A percentile compares a stretch with the other conserved stretches of the same genome.
phyloP scores from a whole-genome alignment of 306 rosid genomes.

The Phaseolus lunatus region DNA sequence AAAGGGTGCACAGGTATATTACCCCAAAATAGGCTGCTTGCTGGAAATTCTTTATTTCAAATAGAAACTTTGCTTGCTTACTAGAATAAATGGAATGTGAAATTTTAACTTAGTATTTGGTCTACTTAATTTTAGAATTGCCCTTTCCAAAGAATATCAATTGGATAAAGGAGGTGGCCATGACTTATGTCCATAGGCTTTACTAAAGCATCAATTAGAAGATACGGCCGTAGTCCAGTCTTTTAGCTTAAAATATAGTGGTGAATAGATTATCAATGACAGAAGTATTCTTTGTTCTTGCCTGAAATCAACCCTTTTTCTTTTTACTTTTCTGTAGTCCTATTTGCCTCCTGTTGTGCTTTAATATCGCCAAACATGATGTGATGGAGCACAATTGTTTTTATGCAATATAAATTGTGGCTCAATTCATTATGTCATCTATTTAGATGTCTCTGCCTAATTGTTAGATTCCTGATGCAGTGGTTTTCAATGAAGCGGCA shows the following conservation, averaged over 20 bases:
- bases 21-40: background rate
- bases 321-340: background rate
- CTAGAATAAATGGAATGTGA: slow-evolving; percentile 11
- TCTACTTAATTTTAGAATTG: slow-evolving; percentile 26
- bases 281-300: slow-evolving; percentile 15
- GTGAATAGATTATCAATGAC: slow-evolving; percentile 30
- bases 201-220: slow-evolving; percentile 24
- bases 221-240: slow-evolving; percentile 22
- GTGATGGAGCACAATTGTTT: slow-evolving; percentile 2
- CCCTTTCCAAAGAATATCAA: slow-evolving; percentile 31
- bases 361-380: slow-evolving; percentile 1
- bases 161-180: slow-evolving; percentile 12
- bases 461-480: slow-evolving; percentile 57
- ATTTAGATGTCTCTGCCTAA: slow-evolving; percentile 7
- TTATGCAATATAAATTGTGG: background rate
- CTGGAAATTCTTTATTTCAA: slow-evolving; percentile 16
- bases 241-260: slow-evolving; percentile 19
- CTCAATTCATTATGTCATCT: slow-evolving; percentile 29
- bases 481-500: slow-evolving; percentile 94
- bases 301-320: background rate
- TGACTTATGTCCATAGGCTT: slow-evolving; percentile 31
- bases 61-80: background rate
- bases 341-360: background rate
- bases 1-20: slow-evolving; percentile 97
- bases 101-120: slow-evolving; percentile 30